Base-by-base conservation (phyloP, 805 yeast species). In the Suhomyces faveliae region DNA sequence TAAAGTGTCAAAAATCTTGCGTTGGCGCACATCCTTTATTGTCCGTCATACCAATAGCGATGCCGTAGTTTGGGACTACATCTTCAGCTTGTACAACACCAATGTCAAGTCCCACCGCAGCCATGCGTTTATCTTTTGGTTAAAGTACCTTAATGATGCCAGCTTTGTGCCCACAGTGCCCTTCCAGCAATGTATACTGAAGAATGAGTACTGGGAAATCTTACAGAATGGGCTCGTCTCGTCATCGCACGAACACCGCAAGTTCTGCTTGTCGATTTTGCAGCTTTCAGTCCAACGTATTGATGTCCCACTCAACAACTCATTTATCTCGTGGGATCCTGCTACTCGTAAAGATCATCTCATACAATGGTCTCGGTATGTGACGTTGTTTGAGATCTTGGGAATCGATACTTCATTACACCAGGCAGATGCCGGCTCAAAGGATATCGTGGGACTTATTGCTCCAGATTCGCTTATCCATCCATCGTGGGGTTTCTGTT, bases 351-450 rank as follows among this genome's bases (percentile, higher is more conserved):
- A 8, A 51, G 46, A 1, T 15, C 70, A 73, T 37, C 57, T 78
- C 15, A 68, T 66, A 5, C 77, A 81, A 19, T 90, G 97, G 97
- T 74, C 79, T 38, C 76, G 87, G 49, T 90, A 74, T 57, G 73
- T 81, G 22, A 87, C 96, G 0, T 66, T 90, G 11, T 85, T 80
- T 57, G 96, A 90, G 59, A 86, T 90, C 41, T 67, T 88, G 22
- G 94, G 89, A 1, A 76, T 90, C 35, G 97, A 90, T 61, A 82
- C 96, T 0, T 87, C 96, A 0, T 67, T 88, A 56, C 90, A 91
- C 56, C 97, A 91, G 64, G 82, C 91, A 0, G 83, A 84, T 55
- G 96, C 89, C 10, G 92, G 94, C 0, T 65, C 77, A 1, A 67
- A 67, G 6, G 96, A 88, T 56, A 78, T 90, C 39, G 61, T 80